Evolutionary conservation across 345 rosid genomes (phyloP).

Genomic region (Eucalyptus paniculata): DNA sequence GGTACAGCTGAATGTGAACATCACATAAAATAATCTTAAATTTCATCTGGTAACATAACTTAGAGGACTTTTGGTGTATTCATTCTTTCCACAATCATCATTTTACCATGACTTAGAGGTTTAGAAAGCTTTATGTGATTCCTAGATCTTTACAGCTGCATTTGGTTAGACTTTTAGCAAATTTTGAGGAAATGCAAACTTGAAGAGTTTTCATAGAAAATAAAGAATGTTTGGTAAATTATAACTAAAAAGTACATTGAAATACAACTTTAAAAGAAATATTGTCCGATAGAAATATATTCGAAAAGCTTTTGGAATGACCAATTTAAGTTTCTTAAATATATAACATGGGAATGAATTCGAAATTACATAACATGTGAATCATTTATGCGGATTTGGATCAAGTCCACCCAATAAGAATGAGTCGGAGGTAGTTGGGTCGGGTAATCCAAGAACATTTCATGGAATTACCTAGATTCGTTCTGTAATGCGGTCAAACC

Average conservation of each 20-base stretch:
- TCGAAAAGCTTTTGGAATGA: fast-evolving
- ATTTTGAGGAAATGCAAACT: fast-evolving
- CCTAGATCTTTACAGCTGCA: fast-evolving
- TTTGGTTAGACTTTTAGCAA: background rate
- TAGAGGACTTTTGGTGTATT: background rate
- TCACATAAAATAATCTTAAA: background rate
- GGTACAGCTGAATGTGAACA: background rate
- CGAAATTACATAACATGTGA: background rate
- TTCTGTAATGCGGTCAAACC: background rate
- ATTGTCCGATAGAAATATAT: fast-evolving
- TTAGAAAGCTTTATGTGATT: background rate
- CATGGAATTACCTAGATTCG: background rate
- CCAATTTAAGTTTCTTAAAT: too few relatives aligned
- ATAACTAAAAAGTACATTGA: too few relatives aligned
- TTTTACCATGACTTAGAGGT: background rate
- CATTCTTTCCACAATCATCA: background rate
- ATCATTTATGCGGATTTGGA: background rate
- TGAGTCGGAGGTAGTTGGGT: background rate
- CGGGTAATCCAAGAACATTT: background rate
- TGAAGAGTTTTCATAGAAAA: background rate
- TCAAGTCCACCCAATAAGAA: background rate
- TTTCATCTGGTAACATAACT: background rate
- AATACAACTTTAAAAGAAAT: too few relatives aligned
- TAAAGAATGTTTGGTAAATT: too few relatives aligned
- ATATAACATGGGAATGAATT: background rate